These are phyloP conservation scores for Peronospora belbahrii DNA, from an alignment of 352 stramenopile species.

Conservation along the genomic window DNA sequence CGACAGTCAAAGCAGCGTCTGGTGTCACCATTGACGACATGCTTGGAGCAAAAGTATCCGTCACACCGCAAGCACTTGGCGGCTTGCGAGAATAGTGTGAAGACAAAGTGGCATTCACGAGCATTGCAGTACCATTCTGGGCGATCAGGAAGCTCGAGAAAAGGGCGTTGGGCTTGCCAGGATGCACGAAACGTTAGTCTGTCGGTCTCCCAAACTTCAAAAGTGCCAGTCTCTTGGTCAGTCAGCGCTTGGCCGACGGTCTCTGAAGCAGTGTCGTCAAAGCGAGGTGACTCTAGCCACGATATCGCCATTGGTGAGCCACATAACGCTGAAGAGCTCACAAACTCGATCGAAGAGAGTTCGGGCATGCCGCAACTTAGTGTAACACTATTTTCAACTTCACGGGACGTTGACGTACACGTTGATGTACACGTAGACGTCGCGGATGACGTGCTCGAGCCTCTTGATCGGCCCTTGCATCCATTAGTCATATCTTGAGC, in stretches of 20 bases:
- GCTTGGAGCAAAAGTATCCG: slow-evolving; percentile 48
- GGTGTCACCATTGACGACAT: slow-evolving; percentile 38
- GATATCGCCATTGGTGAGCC: slow-evolving; percentile 26
- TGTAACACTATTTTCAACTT: slow-evolving; percentile 5
- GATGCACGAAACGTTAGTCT: not conserved
- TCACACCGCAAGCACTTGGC: slow-evolving; percentile 42
- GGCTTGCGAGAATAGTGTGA: slow-evolving; percentile 53
- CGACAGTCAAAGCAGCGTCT: slow-evolving; percentile 33
- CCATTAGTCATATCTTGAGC: slow-evolving; percentile 2
- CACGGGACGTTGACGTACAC: slow-evolving; percentile 7
- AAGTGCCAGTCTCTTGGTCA: slow-evolving; percentile 6
- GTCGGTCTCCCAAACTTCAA: not conserved
- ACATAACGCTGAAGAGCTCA: slow-evolving; percentile 26
- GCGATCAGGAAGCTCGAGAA: slow-evolving; percentile 47
- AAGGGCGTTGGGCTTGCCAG: slow-evolving; percentile 6
- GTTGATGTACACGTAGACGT: slow-evolving; percentile 12
- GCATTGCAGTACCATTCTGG: slow-evolving; percentile 75
- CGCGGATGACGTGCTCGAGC: slow-evolving; percentile 18
- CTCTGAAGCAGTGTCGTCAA: slow-evolving; percentile 10
- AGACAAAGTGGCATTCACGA: slow-evolving; percentile 47
- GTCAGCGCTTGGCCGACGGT: slow-evolving; percentile 1
- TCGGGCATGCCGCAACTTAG: slow-evolving; percentile 35
- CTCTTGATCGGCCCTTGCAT: slow-evolving; percentile 11
- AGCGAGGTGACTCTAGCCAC: slow-evolving; percentile 23
- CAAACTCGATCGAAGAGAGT: slow-evolving; percentile 43